Conservation (phyloP, 202 grass and related monocot genomes). For the Musa balbisiana region DNA sequence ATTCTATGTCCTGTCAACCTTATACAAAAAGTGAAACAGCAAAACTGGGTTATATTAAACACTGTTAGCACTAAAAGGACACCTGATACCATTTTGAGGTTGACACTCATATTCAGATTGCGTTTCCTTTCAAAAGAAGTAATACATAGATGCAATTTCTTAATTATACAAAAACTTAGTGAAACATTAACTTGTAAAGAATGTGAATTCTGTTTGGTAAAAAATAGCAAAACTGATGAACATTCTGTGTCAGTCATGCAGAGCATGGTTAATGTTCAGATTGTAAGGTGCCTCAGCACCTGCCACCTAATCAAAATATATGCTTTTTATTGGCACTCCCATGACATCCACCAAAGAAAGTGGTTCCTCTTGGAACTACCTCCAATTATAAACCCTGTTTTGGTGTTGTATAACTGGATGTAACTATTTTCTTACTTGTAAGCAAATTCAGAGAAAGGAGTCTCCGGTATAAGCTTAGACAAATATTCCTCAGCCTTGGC, state of each 20-base stretch:
- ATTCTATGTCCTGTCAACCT: background rate
- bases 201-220: too few relatives aligned
- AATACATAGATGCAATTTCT: background rate
- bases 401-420: background rate
- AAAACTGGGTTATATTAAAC: background rate
- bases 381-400: background rate
- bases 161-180: background rate
- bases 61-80: background rate
- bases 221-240: too few relatives aligned
- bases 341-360: too few relatives aligned
- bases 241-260: too few relatives aligned
- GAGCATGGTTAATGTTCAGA: too few relatives aligned
- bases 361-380: background rate
- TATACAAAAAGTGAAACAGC: background rate
- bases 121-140: background rate
- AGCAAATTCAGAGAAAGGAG: slow-evolving; percentile 66
- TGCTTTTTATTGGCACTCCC: too few relatives aligned
- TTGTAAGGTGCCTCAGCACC: too few relatives aligned
- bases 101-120: background rate
- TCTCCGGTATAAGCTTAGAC: slow-evolving; percentile 51
- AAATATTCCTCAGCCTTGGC: slow-evolving; percentile 81
- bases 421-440: slow-evolving; percentile 41
- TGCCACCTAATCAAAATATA: too few relatives aligned
- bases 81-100: background rate
- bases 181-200: background rate